These are phyloP conservation scores for Zea luxurians DNA, from an alignment of 176 grass and related monocot genomes.

Conservation along the genomic window DNA sequence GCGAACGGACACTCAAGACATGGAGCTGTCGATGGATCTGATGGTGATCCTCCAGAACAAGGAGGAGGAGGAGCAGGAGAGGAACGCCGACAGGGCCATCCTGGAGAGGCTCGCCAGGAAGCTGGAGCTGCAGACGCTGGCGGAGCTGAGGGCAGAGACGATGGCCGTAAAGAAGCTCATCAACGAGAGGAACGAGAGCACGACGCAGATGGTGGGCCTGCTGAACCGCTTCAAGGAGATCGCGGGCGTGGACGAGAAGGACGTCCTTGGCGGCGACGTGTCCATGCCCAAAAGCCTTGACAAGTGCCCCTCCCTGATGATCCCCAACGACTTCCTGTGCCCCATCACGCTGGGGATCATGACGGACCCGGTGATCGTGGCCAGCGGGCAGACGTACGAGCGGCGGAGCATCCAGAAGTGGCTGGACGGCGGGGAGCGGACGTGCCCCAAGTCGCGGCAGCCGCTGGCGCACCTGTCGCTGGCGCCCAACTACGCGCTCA, in stretches of 20 bases:
- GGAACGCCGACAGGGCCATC: slow-evolving; percentile 59
- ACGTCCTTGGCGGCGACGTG: slow-evolving; percentile 62
- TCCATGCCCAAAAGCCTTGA: slow-evolving; percentile 50
- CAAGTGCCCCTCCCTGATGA: slow-evolving; percentile 68
- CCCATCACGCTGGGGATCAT: slow-evolving; percentile 72
- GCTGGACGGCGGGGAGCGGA: slow-evolving; percentile 60
- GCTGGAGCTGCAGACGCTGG: slow-evolving; percentile 59
- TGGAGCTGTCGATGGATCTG: slow-evolving; percentile 72
- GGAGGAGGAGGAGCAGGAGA: slow-evolving; percentile 48
- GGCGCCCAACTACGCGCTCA: slow-evolving; percentile 72
- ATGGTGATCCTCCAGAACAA: slow-evolving; percentile 69
- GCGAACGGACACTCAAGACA: slow-evolving; percentile 70
- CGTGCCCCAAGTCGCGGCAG: slow-evolving; percentile 64
- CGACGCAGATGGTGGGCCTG: slow-evolving; percentile 54
- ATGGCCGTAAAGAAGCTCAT: slow-evolving; percentile 66
- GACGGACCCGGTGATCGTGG: slow-evolving; percentile 69
- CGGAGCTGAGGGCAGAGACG: slow-evolving; percentile 73
- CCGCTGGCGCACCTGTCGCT: slow-evolving; percentile 49
- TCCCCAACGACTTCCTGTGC: slow-evolving; percentile 70
- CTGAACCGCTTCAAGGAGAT: slow-evolving; percentile 62
- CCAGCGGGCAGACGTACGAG: slow-evolving; percentile 67
- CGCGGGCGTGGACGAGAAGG: slow-evolving; percentile 56
- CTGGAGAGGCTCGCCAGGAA: slow-evolving; percentile 68
- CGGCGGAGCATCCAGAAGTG: slow-evolving; percentile 69
- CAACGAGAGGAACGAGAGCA: slow-evolving; percentile 56